Evolutionary conservation across 345 rosid genomes (phyloP), one percentile per base, ranked within the genome.

Genomic region (Brassica juncea): DNA sequence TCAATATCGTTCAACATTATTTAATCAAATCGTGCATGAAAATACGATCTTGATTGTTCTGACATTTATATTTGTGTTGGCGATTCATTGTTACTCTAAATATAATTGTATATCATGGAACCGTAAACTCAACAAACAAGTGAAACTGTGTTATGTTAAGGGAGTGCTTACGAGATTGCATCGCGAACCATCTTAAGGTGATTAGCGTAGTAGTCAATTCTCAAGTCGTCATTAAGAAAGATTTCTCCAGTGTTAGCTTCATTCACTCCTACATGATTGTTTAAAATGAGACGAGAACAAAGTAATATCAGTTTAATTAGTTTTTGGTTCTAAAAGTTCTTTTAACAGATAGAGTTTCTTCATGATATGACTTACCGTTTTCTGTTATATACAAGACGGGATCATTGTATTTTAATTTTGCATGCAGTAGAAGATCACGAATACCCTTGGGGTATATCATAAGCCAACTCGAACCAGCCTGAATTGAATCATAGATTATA

Each of bases 341-440:
- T 42, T 19, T 2, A 5, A 10, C 28, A 2, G 47, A 39, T 39
- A 39, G 47, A 39, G 12, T 39, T 39, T 54, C 44, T 58, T 23
- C 11, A 27, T 12, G 47, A 4, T 30, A 27, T 28, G 23, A 55
- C 1, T 70, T 81, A 84, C 94, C 94, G 9, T 90, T 88, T 54
- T 88, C 94, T 21, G 92, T 87, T 4, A 90, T 70, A 66, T 82
- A 85, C 57, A 90, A 77, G 6, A 63, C 8, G 2, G 91, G 92
- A 62, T 84, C 70, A 3, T 85, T 82, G 75, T 76, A 90, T 34
- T 81, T 86, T 54, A 34, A 3, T 72, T 88, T 86, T 30, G 72
- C 71, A 63, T 88, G 59, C 3, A 87, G 52, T 68, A 88, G 42
- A 7, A 87, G 66, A 58, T 85, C 84, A 19, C 60, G 82, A 64